phyloP scores from a whole-genome alignment of 2,329 filamentous ascomycete genomes.

The Colletotrichum theobromicola region DNA sequence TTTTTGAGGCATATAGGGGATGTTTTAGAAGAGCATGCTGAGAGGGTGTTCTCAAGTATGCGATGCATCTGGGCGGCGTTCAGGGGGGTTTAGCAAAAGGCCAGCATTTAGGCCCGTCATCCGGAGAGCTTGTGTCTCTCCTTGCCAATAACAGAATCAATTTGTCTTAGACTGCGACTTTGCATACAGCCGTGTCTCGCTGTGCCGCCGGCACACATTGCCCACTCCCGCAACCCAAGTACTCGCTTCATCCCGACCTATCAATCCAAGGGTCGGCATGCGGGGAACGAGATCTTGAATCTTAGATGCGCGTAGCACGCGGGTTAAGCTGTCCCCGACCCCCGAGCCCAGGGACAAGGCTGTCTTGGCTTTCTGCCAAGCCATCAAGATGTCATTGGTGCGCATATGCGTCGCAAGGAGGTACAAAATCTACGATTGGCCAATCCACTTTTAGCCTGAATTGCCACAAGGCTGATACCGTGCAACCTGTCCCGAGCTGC shows the following conservation, averaged over 20 bases:
- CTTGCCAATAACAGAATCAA: background rate
- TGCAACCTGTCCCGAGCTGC: constrained; percentile 14
- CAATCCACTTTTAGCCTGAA: constrained; percentile 18
- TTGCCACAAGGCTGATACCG: constrained; percentile 14
- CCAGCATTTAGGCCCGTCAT: constrained; percentile 7
- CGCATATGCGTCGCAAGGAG: constrained; percentile 4
- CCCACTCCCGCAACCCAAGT: background rate
- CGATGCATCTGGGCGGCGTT: constrained; percentile 19
- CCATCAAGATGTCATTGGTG: constrained; percentile 12
- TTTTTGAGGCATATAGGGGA: background rate
- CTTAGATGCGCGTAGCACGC: background rate
- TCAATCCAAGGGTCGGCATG: background rate
- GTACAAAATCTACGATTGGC: constrained; percentile 1
- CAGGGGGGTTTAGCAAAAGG: constrained; percentile 7
- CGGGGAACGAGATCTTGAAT: background rate
- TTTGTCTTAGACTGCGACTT: background rate
- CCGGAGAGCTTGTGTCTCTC: constrained; percentile 1
- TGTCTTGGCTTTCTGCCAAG: constrained; percentile 11
- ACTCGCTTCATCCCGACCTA: background rate
- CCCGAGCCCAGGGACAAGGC: constrained; percentile 16
- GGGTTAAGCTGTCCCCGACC: constrained; percentile 13
- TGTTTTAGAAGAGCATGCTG: constrained; percentile 7
- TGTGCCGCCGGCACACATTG: background rate
- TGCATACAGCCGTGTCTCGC: background rate
- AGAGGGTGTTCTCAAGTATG: background rate